phyloP scores from a whole-genome alignment of 192 early-diverging fungal genomes.

The Spinellus fusiger region DNA sequence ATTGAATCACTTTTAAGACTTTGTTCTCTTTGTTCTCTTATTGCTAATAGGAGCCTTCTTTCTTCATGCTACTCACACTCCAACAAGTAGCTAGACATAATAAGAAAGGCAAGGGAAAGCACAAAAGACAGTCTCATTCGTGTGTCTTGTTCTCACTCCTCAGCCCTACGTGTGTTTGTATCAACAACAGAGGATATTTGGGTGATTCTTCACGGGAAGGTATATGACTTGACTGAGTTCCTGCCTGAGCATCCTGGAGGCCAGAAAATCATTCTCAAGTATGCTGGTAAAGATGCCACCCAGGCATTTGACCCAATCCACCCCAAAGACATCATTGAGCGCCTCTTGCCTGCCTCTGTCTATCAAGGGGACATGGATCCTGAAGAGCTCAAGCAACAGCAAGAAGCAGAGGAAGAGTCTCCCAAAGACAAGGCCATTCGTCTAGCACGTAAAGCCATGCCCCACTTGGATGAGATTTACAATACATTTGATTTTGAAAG shows the following conservation, averaged over 20 bases:
- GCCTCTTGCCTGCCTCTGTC: slow-evolving; percentile 41
- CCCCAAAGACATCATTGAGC: slow-evolving; percentile 56
- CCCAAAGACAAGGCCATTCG: slow-evolving; percentile 31
- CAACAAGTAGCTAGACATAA: slow-evolving; percentile 34
- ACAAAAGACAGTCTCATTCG: neutral
- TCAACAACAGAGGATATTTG: slow-evolving; percentile 37
- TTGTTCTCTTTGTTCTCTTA: neutral
- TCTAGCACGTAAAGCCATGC: slow-evolving; percentile 37
- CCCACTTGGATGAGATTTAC: slow-evolving; percentile 50
- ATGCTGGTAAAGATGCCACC: slow-evolving; percentile 70
- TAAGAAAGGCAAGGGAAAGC: slow-evolving; percentile 18
- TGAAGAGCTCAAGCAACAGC: slow-evolving; percentile 15
- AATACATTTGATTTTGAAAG: slow-evolving; percentile 71
- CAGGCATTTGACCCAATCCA: slow-evolving; percentile 59
- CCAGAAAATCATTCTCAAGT: slow-evolving; percentile 48
- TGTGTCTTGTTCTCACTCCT: neutral
- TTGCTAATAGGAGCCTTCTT: neutral
- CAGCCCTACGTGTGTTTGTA: neutral
- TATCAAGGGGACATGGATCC: slow-evolving; percentile 52
- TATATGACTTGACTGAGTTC: slow-evolving; percentile 58
- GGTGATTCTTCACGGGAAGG: slow-evolving; percentile 58
- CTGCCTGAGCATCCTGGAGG: slow-evolving; percentile 58
- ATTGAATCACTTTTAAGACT: neutral
- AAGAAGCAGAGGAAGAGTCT: slow-evolving; percentile 31
- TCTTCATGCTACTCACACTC: neutral